Evolutionary conservation across 208 protist species (phyloP).

Genomic region (Wallacemonas sp.): DNA sequence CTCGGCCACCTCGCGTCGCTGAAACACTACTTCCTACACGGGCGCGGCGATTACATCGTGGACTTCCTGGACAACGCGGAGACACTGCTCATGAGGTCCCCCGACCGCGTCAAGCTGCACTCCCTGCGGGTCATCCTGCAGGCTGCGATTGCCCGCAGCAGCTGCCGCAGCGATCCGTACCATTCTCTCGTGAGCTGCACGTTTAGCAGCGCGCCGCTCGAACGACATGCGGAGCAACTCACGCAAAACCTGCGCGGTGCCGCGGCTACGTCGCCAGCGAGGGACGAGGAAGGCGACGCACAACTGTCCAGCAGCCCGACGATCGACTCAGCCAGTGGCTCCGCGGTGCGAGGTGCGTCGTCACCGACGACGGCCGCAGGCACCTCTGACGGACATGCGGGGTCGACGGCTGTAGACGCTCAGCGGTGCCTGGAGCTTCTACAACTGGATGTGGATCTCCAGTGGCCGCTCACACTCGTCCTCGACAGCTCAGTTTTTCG

Average conservation of each 20-base stretch:
- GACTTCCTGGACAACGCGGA: constrained; percentile 86
- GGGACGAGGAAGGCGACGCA: no score
- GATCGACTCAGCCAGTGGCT: not conserved
- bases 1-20: constrained; percentile 70
- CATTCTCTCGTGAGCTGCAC: constrained; percentile 76
- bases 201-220: constrained; percentile 59
- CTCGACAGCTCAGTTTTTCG: constrained; percentile 50
- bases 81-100: constrained; percentile 52
- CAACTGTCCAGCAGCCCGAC: no score
- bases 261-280: not conserved
- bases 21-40: constrained; percentile 83
- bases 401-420: constrained; percentile 26
- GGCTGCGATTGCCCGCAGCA: constrained; percentile 69
- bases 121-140: constrained; percentile 83
- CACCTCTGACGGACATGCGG: constrained; percentile 18
- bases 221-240: constrained; percentile 32
- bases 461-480: constrained; percentile 85
- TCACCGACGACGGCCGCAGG: no score
- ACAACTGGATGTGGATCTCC: constrained; percentile 78
- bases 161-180: constrained; percentile 53
- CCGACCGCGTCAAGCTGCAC: constrained; percentile 64
- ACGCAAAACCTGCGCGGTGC: not conserved
- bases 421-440: constrained; percentile 69
- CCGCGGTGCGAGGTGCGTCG: not conserved
- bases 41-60: constrained; percentile 79